These are phyloP conservation scores for Fraxinus xanthoxyloides DNA, from an alignment of 305 asterid species.

Conservation along the genomic window DNA sequence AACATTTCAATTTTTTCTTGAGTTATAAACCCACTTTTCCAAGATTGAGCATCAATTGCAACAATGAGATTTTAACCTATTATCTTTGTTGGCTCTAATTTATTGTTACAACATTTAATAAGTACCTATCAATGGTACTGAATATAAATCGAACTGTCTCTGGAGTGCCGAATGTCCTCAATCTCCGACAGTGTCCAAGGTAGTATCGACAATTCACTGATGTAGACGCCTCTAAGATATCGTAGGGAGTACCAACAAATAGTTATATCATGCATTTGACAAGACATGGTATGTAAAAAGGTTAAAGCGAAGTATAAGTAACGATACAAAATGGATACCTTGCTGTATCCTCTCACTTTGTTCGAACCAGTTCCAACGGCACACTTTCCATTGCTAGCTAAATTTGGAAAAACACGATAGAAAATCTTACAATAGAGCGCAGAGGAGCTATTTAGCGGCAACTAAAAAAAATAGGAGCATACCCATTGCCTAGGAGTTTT, in stretches of 20 bases:
- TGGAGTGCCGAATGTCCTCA: not conserved
- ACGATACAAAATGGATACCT: slow-evolving; percentile 31
- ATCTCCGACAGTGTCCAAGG: not conserved
- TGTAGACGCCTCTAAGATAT: not conserved
- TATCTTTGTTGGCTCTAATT: too few relatives aligned
- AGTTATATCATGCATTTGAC: not conserved
- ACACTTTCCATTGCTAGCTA: slow-evolving; percentile 75
- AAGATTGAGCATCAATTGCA: too few relatives aligned
- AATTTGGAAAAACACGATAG: slow-evolving; percentile 12
- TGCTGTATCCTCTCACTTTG: slow-evolving; percentile 40
- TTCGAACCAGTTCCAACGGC: slow-evolving; percentile 73
- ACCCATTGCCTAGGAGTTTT: slow-evolving; percentile 65
- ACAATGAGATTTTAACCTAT: too few relatives aligned
- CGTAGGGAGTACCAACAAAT: not conserved
- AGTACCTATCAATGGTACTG: not conserved
- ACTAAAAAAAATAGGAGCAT: slow-evolving; percentile 24
- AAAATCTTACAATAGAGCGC: not conserved
- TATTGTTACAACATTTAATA: too few relatives aligned
- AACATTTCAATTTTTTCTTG: too few relatives aligned
- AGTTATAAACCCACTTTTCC: too few relatives aligned
- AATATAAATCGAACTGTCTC: not conserved
- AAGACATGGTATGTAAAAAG: not conserved
- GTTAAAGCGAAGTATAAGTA: not conserved
- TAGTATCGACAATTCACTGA: not conserved
- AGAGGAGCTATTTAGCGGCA: not conserved